A percentile compares a stretch with the other conserved stretches of the same genome.
phyloP scores from a whole-genome alignment of 768 basidiomycete species.

The Trichaptum fuscoviolaceum region DNA sequence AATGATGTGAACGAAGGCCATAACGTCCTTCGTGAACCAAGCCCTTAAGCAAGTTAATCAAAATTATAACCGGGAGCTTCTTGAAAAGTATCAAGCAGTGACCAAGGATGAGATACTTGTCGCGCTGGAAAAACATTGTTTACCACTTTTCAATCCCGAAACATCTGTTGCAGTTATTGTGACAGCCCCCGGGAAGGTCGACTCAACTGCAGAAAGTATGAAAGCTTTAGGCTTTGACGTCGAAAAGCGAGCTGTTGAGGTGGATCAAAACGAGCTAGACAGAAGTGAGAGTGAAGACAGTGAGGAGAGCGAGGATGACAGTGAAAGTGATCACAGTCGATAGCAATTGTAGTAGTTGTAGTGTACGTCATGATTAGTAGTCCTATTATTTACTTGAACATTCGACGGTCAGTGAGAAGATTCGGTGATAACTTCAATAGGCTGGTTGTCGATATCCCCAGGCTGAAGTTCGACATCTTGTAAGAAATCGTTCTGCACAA shows the following conservation, averaged over 20 bases:
- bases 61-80: slow-evolving; percentile 67
- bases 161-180: slow-evolving; percentile 79
- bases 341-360: neutral
- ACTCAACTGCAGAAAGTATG: slow-evolving; percentile 63
- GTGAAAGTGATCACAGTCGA: slow-evolving; percentile 13
- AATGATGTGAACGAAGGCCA: slow-evolving; percentile 44
- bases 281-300: slow-evolving; percentile 27
- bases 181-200: slow-evolving; percentile 75
- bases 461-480: slow-evolving; percentile 72
- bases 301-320: slow-evolving; percentile 27
- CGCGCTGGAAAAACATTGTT: slow-evolving; percentile 65
- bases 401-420: slow-evolving; percentile 1
- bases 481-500: slow-evolving; percentile 88
- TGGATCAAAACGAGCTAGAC: slow-evolving; percentile 47
- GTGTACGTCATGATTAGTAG: neutral
- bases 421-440: slow-evolving; percentile 54
- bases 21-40: slow-evolving; percentile 84
- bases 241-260: slow-evolving; percentile 61
- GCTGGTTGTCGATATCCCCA: slow-evolving; percentile 62
- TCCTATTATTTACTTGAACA: neutral
- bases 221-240: slow-evolving; percentile 70
- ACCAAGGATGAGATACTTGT: slow-evolving; percentile 71
- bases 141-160: slow-evolving; percentile 77
- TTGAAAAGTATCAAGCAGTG: slow-evolving; percentile 75
- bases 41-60: slow-evolving; percentile 80